Base-by-base conservation (phyloP, 2,329 filamentous ascomycete species). In the Erysiphe pulchra region DNA sequence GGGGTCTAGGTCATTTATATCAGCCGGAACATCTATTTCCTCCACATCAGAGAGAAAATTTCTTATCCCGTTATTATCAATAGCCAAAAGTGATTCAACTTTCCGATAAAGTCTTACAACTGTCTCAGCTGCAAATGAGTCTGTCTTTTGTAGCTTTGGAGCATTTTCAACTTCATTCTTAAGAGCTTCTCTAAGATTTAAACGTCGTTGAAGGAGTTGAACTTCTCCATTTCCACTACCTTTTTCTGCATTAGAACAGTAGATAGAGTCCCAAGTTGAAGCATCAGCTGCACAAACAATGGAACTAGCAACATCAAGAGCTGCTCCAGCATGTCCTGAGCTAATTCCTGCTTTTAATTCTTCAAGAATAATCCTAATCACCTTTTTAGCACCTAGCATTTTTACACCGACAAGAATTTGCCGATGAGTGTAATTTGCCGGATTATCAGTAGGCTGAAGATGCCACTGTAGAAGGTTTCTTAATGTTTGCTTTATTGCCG, bases 381-480 rank as follows among this genome's bases (percentile, higher is more conserved):
- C 61, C 4, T 67, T 64, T 47, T 65, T 70, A 0, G 77, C 70
- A 0, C 79, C 79, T 0, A 80, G 61, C 31, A 80, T 63, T 46
- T 70, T 69, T 33, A 73, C 59, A 0, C 69, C 73, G 0, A 69
- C 66, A 9, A 81, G 67, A 2, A 84, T 62, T 50, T 80, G 76
- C 4, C 77, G 73, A 55, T 85, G 79, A 0, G 77, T 81, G 57
- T 86, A 87, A 11, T 69, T 67, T 0, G 79, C 67, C 1, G 72
- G 71, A 47, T 69, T 72, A 33, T 69, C 59, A 4, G 62, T 62
- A 0, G 71, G 67, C 44, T 75, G 67, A 36, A 73, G 60, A 31
- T 69, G 72, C 81, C 81, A 87, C 43, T 74, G 67, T 1, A 77
- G 66, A 4, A 86, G 67, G 1, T 64, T 66, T 46, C 75, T 70